Evolutionary conservation across 1,284 basidiomycete genomes (phyloP).

Genomic region (Naganishia sp.): DNA sequence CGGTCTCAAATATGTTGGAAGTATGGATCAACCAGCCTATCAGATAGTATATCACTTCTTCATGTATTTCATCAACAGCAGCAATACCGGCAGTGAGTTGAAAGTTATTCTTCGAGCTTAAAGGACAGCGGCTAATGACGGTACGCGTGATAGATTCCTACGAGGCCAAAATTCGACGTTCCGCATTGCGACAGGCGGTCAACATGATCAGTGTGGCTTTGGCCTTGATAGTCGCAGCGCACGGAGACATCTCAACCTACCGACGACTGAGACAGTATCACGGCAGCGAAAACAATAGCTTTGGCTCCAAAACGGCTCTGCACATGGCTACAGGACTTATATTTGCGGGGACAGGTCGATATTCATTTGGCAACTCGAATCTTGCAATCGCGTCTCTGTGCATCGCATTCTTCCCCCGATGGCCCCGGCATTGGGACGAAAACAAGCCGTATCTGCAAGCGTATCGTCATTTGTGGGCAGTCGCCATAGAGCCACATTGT

Average conservation of each 20-base stretch:
- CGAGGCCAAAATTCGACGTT: constrained; percentile 79
- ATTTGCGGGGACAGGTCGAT: constrained; percentile 90
- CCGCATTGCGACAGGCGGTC: constrained; percentile 82
- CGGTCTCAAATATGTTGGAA: constrained; percentile 90
- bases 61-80: constrained; percentile 63
- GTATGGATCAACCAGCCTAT: constrained; percentile 83
- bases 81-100: constrained; percentile 53
- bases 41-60: constrained; percentile 76
- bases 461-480: constrained; percentile 89
- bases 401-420: constrained; percentile 87
- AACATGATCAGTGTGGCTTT: constrained; percentile 83
- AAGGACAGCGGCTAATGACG: constrained; percentile 62
- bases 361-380: constrained; percentile 88
- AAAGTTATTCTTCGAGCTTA: no score
- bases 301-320: constrained; percentile 86
- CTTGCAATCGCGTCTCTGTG: constrained; percentile 86
- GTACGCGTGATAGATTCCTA: constrained; percentile 62
- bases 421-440: constrained; percentile 74
- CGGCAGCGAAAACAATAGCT: constrained; percentile 63
- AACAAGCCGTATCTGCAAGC: constrained; percentile 92
- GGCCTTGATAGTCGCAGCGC: constrained; percentile 92
- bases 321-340: constrained; percentile 90
- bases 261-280: constrained; percentile 86
- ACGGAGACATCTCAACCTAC: constrained; percentile 87
- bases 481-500: constrained; percentile 92